Evolutionary conservation across 2,329 filamentous ascomycete species (phyloP), one percentile per base, ranked within the genome.

Genomic region (Polychaeton citri): DNA sequence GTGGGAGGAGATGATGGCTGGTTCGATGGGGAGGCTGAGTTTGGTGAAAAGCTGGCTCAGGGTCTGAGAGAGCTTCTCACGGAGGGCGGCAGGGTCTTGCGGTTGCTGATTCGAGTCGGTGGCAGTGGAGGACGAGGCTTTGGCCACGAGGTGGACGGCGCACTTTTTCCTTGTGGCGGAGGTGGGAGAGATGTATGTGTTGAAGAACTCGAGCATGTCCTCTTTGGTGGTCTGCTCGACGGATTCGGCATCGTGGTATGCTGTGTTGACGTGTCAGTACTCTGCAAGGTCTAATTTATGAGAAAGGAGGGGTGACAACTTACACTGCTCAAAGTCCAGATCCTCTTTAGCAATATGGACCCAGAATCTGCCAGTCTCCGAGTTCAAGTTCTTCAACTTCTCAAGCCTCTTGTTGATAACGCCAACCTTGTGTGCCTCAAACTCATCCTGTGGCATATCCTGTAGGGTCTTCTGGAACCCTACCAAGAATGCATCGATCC

Each of bases 371-470:
- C 69, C 72, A 4, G 79, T 85, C 62, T 98, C 90, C 45, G 88
- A 81, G 40, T 79, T 74, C 32, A 98, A 65, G 46, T 95, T 96
- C 69, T 94, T 94, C 48, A 93, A 60, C 59, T 92, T 94, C 62
- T 96, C 87, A 16, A 93, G 65, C 12, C 84, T 69, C 62, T 86
- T 86, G 54, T 82, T 84, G 51, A 95, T 77, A 30, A 96, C 67
- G 51, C 86, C 92, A 48, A 81, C 74, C 65, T 94, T 94, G 63
- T 96, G 84, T 33, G 76, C 78, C 53, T 95, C 85, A 48, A 98
- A 96, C 7, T 88, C 84, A 2, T 74, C 66, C 2, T 88, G 77
- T 3, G 71, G 71, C 87, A 96, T 94, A 2, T 77, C 68, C 32
- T 74, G 66, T 17, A 96, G 60, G 2, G 65, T 76, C 30, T 72